Evolutionary conservation across 345 rosid genomes (phyloP).

Genomic region (Salix purpurea): DNA sequence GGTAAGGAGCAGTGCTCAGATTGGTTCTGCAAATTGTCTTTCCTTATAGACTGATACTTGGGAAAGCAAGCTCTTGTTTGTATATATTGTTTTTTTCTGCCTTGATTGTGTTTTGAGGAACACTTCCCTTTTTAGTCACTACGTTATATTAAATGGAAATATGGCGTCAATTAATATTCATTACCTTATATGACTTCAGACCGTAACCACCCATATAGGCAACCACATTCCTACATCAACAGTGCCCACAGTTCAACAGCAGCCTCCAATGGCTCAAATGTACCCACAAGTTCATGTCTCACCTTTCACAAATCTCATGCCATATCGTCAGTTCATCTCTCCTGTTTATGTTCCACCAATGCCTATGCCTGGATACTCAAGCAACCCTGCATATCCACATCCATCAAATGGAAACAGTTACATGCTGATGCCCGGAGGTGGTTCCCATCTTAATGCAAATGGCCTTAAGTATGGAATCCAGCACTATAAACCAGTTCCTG

Average conservation of each 20-base stretch:
- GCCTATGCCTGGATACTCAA: constrained; percentile 86
- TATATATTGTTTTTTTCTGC: not conserved
- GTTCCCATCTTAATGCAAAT: constrained; percentile 61
- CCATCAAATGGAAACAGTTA: constrained; percentile 80
- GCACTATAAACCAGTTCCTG: constrained; percentile 75
- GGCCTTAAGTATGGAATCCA: constrained; percentile 86
- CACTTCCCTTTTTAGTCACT: not conserved
- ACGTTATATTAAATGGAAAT: not conserved
- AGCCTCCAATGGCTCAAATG: constrained; percentile 72
- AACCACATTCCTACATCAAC: constrained; percentile 55
- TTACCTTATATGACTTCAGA: constrained; percentile 31
- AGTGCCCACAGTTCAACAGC: constrained; percentile 56
- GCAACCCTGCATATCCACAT: constrained; percentile 74
- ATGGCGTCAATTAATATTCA: not conserved
- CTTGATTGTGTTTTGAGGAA: not conserved
- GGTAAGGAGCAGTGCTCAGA: not conserved
- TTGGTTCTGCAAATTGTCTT: not conserved
- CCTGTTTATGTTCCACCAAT: constrained; percentile 83
- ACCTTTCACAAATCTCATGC: constrained; percentile 74
- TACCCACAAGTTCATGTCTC: constrained; percentile 88
- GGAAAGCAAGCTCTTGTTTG: not conserved
- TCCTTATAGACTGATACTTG: not conserved
- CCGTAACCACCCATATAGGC: constrained; percentile 37
- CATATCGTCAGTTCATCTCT: constrained; percentile 75
- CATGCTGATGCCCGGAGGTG: constrained; percentile 82